Evolutionary conservation across 345 rosid genomes (phyloP), one percentile per base, ranked within the genome.

Genomic region (Cardamine resedifolia): DNA sequence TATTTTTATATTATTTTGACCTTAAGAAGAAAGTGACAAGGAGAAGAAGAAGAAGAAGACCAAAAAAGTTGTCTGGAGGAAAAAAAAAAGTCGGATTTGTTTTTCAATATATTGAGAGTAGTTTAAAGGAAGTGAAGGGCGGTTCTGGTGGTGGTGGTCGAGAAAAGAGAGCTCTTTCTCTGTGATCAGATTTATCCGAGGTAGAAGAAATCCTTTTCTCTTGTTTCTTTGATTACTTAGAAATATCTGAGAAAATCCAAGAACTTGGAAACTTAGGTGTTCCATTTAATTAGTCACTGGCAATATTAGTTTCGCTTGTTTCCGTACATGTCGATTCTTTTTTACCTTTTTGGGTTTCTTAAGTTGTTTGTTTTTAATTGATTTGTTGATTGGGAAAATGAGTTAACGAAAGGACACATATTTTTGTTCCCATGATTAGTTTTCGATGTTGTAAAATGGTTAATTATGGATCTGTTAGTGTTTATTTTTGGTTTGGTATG

Each of bases 381-480:
- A 27, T 39, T 50, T 50, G 62, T 19, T 59, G 66, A 63, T 41
- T 71, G 50, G 51, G 51, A 16, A 33, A 50, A 78, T 66, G 75
- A 38, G 68, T 60, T 49, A 70, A 70, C 66, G 33, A 48, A 58
- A 61, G 18, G 31, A 62, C 31, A 68, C n/a, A 48, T 59, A 16
- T 55, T 67, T 53, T 26, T 76, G 60, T 23, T 60, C 41, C 12
- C 59, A 50, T 56, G 77, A 16, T 74, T 66, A 77, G 78, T 81
- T 77, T 80, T 78, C 66, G 47, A 66, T 76, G 71, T 75, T 75
- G 69, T 33, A 56, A 73, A 73, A 74, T 20, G 63, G 52, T 86
- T 77, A 57, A 48, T 66, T 30, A 27, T 68, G 71, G 69, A 69
- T 68, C 75, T 72, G 69, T 85, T 55, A 38, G 28, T 53, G 71